These are phyloP conservation scores for Apium graveolens DNA, from an alignment of 129 eudicot species.

Conservation along the genomic window DNA sequence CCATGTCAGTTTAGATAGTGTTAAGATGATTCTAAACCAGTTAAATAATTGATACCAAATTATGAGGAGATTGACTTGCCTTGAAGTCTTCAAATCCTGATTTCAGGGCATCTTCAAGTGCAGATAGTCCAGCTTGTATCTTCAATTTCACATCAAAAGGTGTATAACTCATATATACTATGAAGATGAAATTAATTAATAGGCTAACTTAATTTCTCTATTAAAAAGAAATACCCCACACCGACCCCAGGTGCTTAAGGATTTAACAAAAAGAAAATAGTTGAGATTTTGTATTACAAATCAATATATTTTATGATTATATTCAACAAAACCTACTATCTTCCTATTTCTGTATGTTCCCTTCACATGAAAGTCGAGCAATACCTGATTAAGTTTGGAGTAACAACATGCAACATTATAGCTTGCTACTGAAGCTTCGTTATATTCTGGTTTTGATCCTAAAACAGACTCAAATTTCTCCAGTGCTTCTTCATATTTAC, in stretches of 20 bases:
- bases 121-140: constrained; percentile 89
- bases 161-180: neutral
- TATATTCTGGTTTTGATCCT: constrained; percentile 65
- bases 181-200: neutral
- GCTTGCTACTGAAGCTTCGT: constrained; percentile 85
- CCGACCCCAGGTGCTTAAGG: no score
- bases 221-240: no score
- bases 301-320: neutral
- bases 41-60: neutral
- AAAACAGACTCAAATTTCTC: constrained; percentile 86
- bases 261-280: neutral
- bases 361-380: neutral
- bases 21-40: neutral
- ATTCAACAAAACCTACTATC: neutral
- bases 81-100: constrained; percentile 85
- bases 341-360: neutral
- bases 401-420: constrained; percentile 98
- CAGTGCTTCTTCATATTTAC: constrained; percentile 71
- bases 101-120: constrained; percentile 85
- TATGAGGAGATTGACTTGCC: constrained; percentile 30
- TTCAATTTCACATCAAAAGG: constrained; percentile 12
- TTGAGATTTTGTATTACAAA: neutral
- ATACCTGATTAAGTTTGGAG: constrained; percentile 87
- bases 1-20: neutral
- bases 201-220: no score